phyloP scores from a whole-genome alignment of 75 land plant genomes.

The Larix kaempferi region DNA sequence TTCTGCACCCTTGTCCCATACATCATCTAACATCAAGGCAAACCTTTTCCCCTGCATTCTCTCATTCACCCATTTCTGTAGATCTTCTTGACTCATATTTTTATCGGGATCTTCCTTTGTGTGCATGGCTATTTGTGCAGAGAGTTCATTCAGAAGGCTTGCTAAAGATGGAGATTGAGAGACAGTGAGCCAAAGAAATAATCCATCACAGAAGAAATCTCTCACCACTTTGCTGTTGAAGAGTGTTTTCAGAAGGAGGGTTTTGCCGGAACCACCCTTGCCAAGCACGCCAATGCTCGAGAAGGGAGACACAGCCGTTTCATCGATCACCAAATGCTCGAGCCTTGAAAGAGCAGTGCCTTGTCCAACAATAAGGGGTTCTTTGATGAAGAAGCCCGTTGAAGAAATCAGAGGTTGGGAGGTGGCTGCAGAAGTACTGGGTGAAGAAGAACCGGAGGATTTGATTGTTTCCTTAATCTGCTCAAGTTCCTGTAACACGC shows the following conservation, averaged over 20 bases:
- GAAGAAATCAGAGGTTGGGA: not conserved
- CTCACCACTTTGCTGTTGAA: not conserved
- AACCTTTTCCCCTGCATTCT: not conserved
- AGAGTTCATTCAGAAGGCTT: not conserved
- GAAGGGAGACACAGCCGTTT: no score
- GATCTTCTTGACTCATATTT: not conserved
- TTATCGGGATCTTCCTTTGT: not conserved
- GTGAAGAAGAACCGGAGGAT: no score
- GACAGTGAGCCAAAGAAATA: not conserved
- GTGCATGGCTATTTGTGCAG: not conserved
- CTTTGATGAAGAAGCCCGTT: not conserved
- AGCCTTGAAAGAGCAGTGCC: not conserved
- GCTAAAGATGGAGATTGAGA: not conserved
- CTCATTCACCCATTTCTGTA: not conserved
- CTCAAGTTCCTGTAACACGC: no score
- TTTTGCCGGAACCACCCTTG: not conserved
- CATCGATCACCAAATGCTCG: not conserved
- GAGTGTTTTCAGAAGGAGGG: not conserved
- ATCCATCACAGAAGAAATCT: not conserved
- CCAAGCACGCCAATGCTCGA: not conserved
- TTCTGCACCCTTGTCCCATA: not conserved
- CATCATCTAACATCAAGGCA: conserved; percentile 1
- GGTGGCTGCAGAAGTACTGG: no score
- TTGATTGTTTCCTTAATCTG: no score
- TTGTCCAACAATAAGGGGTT: not conserved